Conservation (phyloP, 805 yeast genomes). For the Ogataea methanolica region DNA sequence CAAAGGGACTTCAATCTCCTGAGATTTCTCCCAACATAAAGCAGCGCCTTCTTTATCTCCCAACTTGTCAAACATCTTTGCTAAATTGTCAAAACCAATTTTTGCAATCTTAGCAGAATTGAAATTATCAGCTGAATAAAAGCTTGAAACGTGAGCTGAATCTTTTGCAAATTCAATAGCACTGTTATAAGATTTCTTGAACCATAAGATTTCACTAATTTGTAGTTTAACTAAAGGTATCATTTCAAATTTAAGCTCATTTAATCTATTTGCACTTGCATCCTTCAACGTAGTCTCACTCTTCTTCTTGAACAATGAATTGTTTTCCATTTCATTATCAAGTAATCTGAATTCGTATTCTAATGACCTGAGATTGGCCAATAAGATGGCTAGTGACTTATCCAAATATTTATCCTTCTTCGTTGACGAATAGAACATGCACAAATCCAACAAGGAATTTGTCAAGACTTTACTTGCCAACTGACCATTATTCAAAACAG, state of each 20-base stretch:
- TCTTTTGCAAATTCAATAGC: conserved; percentile 40
- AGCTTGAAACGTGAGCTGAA: conserved; percentile 30
- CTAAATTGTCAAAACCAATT: conserved; percentile 32
- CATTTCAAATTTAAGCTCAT: conserved; percentile 24
- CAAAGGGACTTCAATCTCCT: conserved; percentile 29
- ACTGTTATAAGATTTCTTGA: conserved; percentile 25
- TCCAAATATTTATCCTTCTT: conserved; percentile 16
- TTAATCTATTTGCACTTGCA: conserved; percentile 17
- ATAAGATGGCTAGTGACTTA: conserved; percentile 31
- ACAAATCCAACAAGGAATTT: conserved; percentile 28
- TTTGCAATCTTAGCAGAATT: conserved; percentile 36
- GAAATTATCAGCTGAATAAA: conserved; percentile 28
- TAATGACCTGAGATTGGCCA: conserved; percentile 30
- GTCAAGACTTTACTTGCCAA: conserved; percentile 19
- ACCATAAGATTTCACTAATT: conserved; percentile 39
- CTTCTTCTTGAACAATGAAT: not conserved
- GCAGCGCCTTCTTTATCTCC: conserved; percentile 26
- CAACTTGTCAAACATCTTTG: conserved; percentile 28
- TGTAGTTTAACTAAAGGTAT: conserved; percentile 37
- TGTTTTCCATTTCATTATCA: conserved; percentile 11
- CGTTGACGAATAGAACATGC: conserved; percentile 25
- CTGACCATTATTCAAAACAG: conserved; percentile 22
- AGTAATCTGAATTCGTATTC: conserved; percentile 21
- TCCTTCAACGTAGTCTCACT: conserved; percentile 3
- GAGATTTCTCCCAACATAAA: conserved; percentile 22